A percentile compares a stretch with the other conserved stretches of the same genome.
Conservation (phyloP, 371 early-diverging fungal genomes). For the Funneliformis caledonium region DNA sequence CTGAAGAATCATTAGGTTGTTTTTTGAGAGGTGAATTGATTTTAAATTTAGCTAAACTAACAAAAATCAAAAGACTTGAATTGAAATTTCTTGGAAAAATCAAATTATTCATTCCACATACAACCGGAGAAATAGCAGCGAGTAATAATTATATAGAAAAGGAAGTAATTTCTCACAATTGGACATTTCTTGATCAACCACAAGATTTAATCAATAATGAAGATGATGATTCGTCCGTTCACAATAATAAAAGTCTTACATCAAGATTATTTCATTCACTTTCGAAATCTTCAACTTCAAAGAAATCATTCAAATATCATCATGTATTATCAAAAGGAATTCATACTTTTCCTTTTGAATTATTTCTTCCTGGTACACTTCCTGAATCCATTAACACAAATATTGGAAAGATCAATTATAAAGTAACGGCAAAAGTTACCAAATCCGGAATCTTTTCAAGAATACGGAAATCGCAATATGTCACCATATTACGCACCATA, state of each 20-base stretch:
- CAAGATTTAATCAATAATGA: background rate
- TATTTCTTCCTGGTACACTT: constrained; percentile 55
- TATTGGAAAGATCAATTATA: constrained; percentile 25
- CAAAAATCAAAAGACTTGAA: constrained; percentile 27
- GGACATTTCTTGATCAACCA: background rate
- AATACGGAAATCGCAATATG: background rate
- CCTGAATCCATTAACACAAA: constrained; percentile 52
- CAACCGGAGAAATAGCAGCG: background rate
- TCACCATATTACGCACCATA: constrained; percentile 25
- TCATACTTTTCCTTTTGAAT: constrained; percentile 49
- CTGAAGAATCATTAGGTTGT: constrained; percentile 38
- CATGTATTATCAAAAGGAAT: background rate
- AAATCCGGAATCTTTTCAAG: background rate
- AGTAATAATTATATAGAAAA: background rate
- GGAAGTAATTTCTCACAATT: background rate
- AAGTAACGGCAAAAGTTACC: constrained; percentile 20
- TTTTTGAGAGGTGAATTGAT: constrained; percentile 38
- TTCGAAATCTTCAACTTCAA: background rate
- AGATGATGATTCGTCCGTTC: background rate
- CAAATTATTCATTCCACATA: background rate
- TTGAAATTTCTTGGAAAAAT: constrained; percentile 33
- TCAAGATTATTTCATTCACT: background rate
- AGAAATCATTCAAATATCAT: background rate
- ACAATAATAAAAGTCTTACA: background rate
- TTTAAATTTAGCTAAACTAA: constrained; percentile 29